A percentile compares a stretch with the other conserved stretches of the same genome.
Conservation (phyloP, 495 filamentous ascomycete genomes). For the Hamigera avellanea region DNA sequence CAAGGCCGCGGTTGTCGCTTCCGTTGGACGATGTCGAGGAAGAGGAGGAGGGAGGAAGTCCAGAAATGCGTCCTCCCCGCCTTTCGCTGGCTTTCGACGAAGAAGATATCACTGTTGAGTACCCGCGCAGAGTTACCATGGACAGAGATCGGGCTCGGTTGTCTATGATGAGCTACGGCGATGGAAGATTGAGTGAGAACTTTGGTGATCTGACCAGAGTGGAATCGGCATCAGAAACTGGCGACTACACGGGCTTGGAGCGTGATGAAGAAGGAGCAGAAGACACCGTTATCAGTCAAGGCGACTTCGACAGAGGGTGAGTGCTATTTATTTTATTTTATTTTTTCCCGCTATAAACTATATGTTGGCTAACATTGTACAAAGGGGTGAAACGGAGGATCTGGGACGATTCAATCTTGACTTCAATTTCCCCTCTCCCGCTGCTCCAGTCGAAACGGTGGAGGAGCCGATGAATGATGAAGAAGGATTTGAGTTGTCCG, state of each 20-base stretch:
- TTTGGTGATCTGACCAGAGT: conserved; percentile 34
- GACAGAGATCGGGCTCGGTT: conserved; percentile 37
- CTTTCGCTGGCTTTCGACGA: conserved; percentile 53
- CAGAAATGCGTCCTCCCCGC: conserved; percentile 46
- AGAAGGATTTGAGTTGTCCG: conserved; percentile 26
- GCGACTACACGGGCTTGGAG: conserved; percentile 28
- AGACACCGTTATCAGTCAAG: conserved; percentile 21
- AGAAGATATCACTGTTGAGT: conserved; percentile 62
- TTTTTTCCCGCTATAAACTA: conserved; percentile 5
- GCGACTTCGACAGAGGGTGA: conserved; percentile 33
- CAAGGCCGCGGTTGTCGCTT: conserved; percentile 56
- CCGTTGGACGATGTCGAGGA: conserved; percentile 45
- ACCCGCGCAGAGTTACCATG: conserved; percentile 47
- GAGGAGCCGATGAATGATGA: conserved; percentile 22
- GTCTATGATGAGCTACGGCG: conserved; percentile 44
- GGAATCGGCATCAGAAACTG: conserved; percentile 40
- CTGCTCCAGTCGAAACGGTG: conserved; percentile 18
- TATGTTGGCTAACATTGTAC: conserved; percentile 16
- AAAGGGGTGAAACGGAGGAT: conserved; percentile 37
- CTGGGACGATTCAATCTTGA: conserved; percentile 33
- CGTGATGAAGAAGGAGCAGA: conserved; percentile 23
- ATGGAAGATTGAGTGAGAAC: conserved; percentile 53
- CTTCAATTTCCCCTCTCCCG: conserved; percentile 31
- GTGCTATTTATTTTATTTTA: conserved; percentile 10
- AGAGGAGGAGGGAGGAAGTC: conserved; percentile 44